Conservation (phyloP, 1,284 basidiomycete genomes). For the Trichosporon ovoides region DNA sequence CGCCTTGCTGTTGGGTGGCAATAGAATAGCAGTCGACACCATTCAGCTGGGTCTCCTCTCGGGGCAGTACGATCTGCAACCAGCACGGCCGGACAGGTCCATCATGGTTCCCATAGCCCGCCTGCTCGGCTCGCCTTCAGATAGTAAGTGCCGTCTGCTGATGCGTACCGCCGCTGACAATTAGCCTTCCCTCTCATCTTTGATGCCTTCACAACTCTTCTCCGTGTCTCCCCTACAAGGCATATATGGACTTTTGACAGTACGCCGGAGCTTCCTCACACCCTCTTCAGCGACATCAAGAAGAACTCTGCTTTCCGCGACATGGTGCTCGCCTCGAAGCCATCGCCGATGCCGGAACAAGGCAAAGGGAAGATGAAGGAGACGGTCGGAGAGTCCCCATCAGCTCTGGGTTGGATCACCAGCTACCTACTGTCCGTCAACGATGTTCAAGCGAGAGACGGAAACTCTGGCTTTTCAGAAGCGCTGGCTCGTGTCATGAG, state of each 20-base stretch:
- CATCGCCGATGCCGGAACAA: neutral
- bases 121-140: slow-evolving; percentile 56
- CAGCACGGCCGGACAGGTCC: slow-evolving; percentile 19
- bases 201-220: slow-evolving; percentile 48
- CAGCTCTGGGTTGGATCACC: slow-evolving; percentile 32
- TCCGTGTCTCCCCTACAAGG: slow-evolving; percentile 58
- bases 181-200: slow-evolving; percentile 65
- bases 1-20: slow-evolving; percentile 19
- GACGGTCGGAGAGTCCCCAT: neutral
- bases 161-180: slow-evolving; percentile 39
- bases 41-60: slow-evolving; percentile 33
- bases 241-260: slow-evolving; percentile 63
- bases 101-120: slow-evolving; percentile 37
- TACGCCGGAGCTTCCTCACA: slow-evolving; percentile 54
- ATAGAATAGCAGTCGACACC: slow-evolving; percentile 25
- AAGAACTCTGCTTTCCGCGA: slow-evolving; percentile 62
- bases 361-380: slow-evolving; percentile 28
- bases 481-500: slow-evolving; percentile 64
- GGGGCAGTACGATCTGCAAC: slow-evolving; percentile 16
- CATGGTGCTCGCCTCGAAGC: slow-evolving; percentile 48
- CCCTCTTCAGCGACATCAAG: slow-evolving; percentile 74
- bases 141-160: slow-evolving; percentile 32
- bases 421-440: slow-evolving; percentile 34
- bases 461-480: slow-evolving; percentile 57
- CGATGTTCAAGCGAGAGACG: slow-evolving; percentile 53